phyloP scores from a whole-genome alignment of 2,329 filamentous ascomycete genomes.

The Aureobasidium musti region DNA sequence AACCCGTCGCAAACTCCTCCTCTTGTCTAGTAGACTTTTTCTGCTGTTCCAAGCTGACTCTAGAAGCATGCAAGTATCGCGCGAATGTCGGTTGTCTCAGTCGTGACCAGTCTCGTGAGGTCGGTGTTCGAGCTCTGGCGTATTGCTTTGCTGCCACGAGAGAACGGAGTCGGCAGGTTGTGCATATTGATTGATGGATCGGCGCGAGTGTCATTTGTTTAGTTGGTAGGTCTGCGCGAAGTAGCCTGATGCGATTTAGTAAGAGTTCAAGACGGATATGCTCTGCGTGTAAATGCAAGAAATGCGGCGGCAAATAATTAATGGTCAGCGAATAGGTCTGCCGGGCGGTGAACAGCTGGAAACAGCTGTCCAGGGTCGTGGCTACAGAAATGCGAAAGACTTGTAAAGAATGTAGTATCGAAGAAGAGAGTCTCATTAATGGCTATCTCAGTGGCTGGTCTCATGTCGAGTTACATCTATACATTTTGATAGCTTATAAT shows the following conservation, averaged over 20 bases:
- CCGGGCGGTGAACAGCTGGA: constrained; percentile 16
- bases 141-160: constrained; percentile 29
- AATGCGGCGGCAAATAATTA: constrained; percentile 23
- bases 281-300: neutral
- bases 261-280: neutral
- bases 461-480: too few species aligned
- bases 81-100: neutral
- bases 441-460: too few species aligned
- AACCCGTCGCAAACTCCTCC: neutral
- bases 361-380: too few species aligned
- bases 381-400: too few species aligned
- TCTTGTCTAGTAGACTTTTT: neutral
- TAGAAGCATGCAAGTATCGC: constrained; percentile 7
- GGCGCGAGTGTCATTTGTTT: constrained; percentile 7
- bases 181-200: constrained; percentile 28
- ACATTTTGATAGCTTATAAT: too few species aligned
- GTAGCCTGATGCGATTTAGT: neutral
- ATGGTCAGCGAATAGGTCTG: constrained; percentile 23
- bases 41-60: neutral
- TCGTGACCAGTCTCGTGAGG: constrained; percentile 19
- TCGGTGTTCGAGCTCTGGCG: constrained; percentile 22
- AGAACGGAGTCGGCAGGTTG: constrained; percentile 26
- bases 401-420: too few species aligned
- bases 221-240: neutral
- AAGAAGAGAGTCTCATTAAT: too few species aligned